Evolutionary conservation across 129 eudicot genomes (phyloP).

Genomic region (Chrysanthemum seticuspe): DNA sequence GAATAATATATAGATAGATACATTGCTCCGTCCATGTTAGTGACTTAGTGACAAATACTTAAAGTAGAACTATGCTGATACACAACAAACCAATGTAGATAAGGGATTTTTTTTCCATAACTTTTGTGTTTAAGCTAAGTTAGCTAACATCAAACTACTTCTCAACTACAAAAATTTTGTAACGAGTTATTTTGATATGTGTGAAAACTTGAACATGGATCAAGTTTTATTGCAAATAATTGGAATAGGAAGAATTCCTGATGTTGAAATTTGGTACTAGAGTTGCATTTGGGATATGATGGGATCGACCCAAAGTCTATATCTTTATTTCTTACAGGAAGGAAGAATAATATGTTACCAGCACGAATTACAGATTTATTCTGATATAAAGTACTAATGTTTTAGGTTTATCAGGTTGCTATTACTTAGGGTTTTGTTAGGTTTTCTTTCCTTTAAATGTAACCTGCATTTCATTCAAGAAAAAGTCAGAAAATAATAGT

Average conservation of each 20-base stretch:
- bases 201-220: background rate
- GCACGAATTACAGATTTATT: too few relatives aligned
- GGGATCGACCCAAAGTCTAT: background rate
- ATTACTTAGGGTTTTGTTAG: too few relatives aligned
- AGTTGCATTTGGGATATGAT: conserved; percentile 13
- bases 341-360: too few relatives aligned
- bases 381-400: too few relatives aligned
- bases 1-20: too few relatives aligned
- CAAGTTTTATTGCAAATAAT: conserved; percentile 15
- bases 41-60: background rate
- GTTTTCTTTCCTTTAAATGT: too few relatives aligned
- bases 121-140: background rate
- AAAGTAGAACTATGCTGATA: background rate
- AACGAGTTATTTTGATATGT: background rate
- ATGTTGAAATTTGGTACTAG: background rate
- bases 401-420: too few relatives aligned
- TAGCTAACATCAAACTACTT: conserved; percentile 4
- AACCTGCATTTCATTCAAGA: too few relatives aligned
- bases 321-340: background rate
- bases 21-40: background rate
- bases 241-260: background rate
- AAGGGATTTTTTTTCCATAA: background rate
- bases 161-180: background rate
- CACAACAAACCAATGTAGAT: background rate
- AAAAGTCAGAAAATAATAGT: too few relatives aligned